Evolutionary conservation across 805 yeast genomes (phyloP).

Genomic region (Nakazawaea wickerhamii): DNA sequence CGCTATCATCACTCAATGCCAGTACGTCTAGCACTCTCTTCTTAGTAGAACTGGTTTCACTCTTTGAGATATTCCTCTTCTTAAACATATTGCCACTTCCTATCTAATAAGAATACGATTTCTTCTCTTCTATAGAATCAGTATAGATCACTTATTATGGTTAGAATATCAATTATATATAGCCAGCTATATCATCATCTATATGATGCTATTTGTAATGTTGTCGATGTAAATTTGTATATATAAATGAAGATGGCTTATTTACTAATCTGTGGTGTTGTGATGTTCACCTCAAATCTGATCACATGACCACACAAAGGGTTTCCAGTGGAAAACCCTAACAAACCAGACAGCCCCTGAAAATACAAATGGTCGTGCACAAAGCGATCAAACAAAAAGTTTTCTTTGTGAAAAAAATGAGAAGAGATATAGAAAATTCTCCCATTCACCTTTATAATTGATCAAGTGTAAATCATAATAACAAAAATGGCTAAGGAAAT

Average conservation of each 20-base stretch:
- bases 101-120: background rate
- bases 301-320: no score
- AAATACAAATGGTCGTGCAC: no score
- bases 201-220: no score
- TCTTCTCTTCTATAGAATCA: background rate
- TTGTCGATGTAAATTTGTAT: no score
- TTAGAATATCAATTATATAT: no score
- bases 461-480: no score
- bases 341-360: no score
- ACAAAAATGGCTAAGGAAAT: conserved; percentile 53
- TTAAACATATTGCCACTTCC: conserved; percentile 29
- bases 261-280: background rate
- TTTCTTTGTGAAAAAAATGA: background rate
- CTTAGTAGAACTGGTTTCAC: conserved; percentile 1
- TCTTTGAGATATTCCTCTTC: conserved; percentile 25
- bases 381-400: no score
- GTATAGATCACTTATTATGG: no score
- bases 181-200: no score
- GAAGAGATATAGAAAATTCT: background rate
- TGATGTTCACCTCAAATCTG: background rate
- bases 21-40: background rate
- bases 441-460: no score
- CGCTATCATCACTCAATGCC: conserved; percentile 7
- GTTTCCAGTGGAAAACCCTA: no score
- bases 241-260: background rate